These are phyloP conservation scores for Venturia nashicola DNA, from an alignment of 2,329 filamentous ascomycete species.

Conservation along the genomic window DNA sequence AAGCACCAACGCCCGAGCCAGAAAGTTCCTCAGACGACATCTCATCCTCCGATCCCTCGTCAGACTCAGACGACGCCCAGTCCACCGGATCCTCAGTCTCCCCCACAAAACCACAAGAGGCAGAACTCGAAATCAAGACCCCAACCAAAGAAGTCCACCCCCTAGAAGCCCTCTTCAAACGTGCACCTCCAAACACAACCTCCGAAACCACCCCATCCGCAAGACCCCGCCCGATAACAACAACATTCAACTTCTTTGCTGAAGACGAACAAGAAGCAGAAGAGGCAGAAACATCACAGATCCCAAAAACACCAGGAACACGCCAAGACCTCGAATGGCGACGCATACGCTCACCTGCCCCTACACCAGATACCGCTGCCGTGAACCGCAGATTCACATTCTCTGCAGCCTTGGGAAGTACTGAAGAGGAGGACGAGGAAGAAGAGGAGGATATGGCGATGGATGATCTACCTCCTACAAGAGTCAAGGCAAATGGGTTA, in stretches of 20 bases:
- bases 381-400: slow-evolving; percentile 52
- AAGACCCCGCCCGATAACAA: slow-evolving; percentile 33
- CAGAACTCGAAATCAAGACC: slow-evolving; percentile 3
- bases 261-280: slow-evolving; percentile 19
- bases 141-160: slow-evolving; percentile 52
- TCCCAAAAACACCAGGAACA: slow-evolving; percentile 72
- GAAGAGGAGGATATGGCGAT: slow-evolving; percentile 26
- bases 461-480: slow-evolving; percentile 8
- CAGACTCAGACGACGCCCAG: slow-evolving; percentile 6
- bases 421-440: slow-evolving; percentile 25
- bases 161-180: slow-evolving; percentile 86
- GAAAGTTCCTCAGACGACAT: neutral
- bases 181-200: slow-evolving; percentile 34
- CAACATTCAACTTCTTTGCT: slow-evolving; percentile 68
- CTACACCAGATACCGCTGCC: slow-evolving; percentile 86
- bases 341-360: slow-evolving; percentile 73
- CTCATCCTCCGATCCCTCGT: slow-evolving; percentile 10
- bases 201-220: slow-evolving; percentile 19
- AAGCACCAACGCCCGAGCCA: neutral
- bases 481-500: slow-evolving; percentile 20
- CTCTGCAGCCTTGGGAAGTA: slow-evolving; percentile 17
- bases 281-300: slow-evolving; percentile 28
- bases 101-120: slow-evolving; percentile 4
- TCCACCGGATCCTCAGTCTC: neutral
- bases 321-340: slow-evolving; percentile 66